Evolutionary conservation across 176 grass and related monocot genomes (phyloP).

Genomic region (Eleusine coracana): DNA sequence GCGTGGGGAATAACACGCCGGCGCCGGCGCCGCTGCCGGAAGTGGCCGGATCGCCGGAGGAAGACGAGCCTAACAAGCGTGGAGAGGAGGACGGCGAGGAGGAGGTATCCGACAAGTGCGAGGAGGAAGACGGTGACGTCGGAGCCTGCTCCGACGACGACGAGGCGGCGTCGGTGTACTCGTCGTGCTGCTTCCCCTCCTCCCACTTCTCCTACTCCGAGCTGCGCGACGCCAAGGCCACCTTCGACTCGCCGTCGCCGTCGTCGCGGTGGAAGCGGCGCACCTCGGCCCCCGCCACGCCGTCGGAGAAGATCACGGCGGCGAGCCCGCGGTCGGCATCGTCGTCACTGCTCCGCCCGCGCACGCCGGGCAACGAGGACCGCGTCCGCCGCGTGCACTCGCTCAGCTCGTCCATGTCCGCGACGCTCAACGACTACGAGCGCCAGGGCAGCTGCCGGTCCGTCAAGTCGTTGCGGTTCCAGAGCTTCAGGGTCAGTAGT

Average conservation of each 20-base stretch:
- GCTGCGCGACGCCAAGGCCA: conserved; percentile 30
- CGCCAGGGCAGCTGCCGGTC: conserved; percentile 6
- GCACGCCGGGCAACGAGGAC: conserved; percentile 43
- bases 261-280: conserved; percentile 38
- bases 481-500: not conserved
- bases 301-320: conserved; percentile 19
- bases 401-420: conserved; percentile 40
- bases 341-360: conserved; percentile 22
- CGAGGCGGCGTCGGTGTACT: conserved; percentile 74
- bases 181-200: conserved; percentile 58
- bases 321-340: conserved; percentile 28
- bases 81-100: conserved; percentile 28
- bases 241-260: conserved; percentile 36
- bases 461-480: conserved; percentile 12
- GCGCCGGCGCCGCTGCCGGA: conserved; percentile 1
- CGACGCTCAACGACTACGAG: conserved; percentile 22
- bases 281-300: conserved; percentile 41
- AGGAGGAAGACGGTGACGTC: conserved; percentile 27
- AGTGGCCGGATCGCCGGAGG: not conserved
- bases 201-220: conserved; percentile 56
- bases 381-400: conserved; percentile 8
- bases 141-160: conserved; percentile 43
- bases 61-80: not conserved
- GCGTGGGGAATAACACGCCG: not conserved
- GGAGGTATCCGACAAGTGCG: not conserved